Percentiles rank a stretch among this genome's conserved stretches.
phyloP scores from a whole-genome alignment of 2,329 filamentous ascomycete species.

The Aspergillus tubingensis region DNA sequence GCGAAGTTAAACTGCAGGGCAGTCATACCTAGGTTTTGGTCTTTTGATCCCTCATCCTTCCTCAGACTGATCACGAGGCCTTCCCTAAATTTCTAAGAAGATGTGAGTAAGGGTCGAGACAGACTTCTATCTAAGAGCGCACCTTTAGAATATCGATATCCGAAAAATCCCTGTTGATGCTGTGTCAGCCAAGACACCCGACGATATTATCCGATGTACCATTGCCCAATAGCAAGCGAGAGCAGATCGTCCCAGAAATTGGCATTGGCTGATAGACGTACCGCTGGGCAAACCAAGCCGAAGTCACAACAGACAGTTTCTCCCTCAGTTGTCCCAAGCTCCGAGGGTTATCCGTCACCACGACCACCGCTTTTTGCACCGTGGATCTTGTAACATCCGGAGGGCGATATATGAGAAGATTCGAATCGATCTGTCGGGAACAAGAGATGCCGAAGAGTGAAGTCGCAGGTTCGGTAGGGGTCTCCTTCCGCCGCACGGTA shows the following conservation, averaged over 20 bases:
- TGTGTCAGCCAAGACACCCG: slow-evolving; percentile 8
- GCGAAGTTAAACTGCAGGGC: not conserved
- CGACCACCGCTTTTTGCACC: slow-evolving; percentile 96
- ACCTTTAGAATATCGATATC: slow-evolving; percentile 84
- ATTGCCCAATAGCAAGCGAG: slow-evolving; percentile 4
- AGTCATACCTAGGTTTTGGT: slow-evolving; percentile 81
- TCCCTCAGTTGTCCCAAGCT: slow-evolving; percentile 89
- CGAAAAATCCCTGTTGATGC: slow-evolving; percentile 68
- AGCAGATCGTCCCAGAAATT: not conserved
- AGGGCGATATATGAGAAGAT: slow-evolving; percentile 73
- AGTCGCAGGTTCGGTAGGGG: slow-evolving; percentile 58
- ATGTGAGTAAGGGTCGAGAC: slow-evolving; percentile 15
- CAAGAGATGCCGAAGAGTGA: slow-evolving; percentile 96
- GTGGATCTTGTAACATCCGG: slow-evolving; percentile 94
- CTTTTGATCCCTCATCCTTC: slow-evolving; percentile 70
- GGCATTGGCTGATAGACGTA: slow-evolving; percentile 36
- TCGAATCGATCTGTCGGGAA: slow-evolving; percentile 84
- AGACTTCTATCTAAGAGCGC: slow-evolving; percentile 17
- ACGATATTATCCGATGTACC: not conserved
- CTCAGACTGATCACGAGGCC: slow-evolving; percentile 65
- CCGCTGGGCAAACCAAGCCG: slow-evolving; percentile 93
- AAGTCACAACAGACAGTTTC: slow-evolving; percentile 84
- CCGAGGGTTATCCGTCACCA: slow-evolving; percentile 87
- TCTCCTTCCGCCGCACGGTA: slow-evolving; percentile 68
- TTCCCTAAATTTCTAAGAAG: slow-evolving; percentile 76